Base-by-base conservation (phyloP, 257 asterid species). In the Solanum ahanhuiri region DNA sequence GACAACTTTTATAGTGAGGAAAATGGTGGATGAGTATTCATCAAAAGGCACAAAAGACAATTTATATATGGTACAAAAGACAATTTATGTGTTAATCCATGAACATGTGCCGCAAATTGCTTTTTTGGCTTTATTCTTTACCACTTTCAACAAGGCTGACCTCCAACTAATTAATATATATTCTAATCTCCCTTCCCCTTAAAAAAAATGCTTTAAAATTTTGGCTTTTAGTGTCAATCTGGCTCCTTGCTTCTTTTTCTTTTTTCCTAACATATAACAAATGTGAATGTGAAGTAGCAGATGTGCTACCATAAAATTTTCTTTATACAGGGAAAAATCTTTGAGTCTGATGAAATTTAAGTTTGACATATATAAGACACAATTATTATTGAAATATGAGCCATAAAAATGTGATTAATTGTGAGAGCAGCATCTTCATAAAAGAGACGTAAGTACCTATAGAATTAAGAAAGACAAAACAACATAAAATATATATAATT, bases 51-150 rank as follows among this genome's bases (percentile, higher is more conserved):
- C 84, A 79, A 79, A 79, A 79, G 66, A 79, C 64, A 45, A 79
- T 1, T 79, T 79, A 79, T 14, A 15, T 15, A 48, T 45, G 83
- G 3, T 25, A 77, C 17, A 77, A 45, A 77, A 77, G 83, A 77
- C 66, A 79, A 79, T 79, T 25, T 45, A 45, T 48, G 66, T 25
- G 66, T 79, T 17, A 79, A 79, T 79, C 17, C 7, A 5, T 45
- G 84, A 45, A 79, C 64, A 28, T 79, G 84, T 45, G 84, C 28
- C 9, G 4, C 84, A 79, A 79, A 84, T 66, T 17, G 31, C 87
- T 72, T 86, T 45, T 86, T 76, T 76, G 85, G 88, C 86, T 81
- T 33, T 86, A 30, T 81, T 43, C 76, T 39, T 63, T 64, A 41
- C 66, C 66, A 18, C 39, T 63, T 64, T 41, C 45, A 63, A 86